phyloP scores from a whole-genome alignment of 2,329 filamentous ascomycete species.

The Exophiala bonariae region DNA sequence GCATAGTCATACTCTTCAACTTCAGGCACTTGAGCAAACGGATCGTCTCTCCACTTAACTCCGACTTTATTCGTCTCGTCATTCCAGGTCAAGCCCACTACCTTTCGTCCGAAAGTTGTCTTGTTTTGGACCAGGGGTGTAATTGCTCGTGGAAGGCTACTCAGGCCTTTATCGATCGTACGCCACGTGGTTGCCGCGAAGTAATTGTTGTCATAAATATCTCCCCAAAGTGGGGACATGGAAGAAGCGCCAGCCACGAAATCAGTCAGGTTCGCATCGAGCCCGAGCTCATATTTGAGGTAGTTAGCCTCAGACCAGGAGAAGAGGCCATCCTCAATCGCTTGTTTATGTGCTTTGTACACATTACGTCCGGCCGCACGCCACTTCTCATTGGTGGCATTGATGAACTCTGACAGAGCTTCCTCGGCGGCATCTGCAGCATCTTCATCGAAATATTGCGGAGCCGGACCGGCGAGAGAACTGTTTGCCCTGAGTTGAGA shows the following conservation, averaged over 20 bases:
- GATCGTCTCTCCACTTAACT: conserved; percentile 53
- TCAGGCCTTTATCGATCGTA: conserved; percentile 65
- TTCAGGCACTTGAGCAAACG: conserved; percentile 42
- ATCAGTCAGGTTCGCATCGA: conserved; percentile 56
- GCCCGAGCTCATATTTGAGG: conserved; percentile 42
- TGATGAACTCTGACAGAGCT: conserved; percentile 8
- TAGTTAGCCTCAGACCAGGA: conserved; percentile 66
- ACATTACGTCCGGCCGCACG: conserved; percentile 15
- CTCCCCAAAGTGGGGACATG: conserved; percentile 45
- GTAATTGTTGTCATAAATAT: conserved; percentile 59
- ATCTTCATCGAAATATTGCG: conserved; percentile 9
- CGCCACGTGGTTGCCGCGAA: conserved; percentile 60
- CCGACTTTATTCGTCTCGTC: conserved; percentile 54
- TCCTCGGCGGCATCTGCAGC: conserved; percentile 5
- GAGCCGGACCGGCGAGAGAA: conserved; percentile 33
- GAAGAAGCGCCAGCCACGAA: conserved; percentile 48
- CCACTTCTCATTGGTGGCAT: conserved; percentile 39
- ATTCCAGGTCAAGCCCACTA: conserved; percentile 59
- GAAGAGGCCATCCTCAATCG: conserved; percentile 57
- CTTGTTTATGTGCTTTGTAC: conserved; percentile 55
- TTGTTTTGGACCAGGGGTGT: conserved; percentile 59
- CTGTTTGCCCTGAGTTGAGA: conserved; percentile 50
- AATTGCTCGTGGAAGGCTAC: conserved; percentile 63
- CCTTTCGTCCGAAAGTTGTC: conserved; percentile 56
- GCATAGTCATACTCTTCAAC: conserved; percentile 64